Evolutionary conservation across 495 filamentous ascomycete genomes (phyloP), one percentile per base, ranked within the genome.

Genomic region (Aspergillus panamensis): DNA sequence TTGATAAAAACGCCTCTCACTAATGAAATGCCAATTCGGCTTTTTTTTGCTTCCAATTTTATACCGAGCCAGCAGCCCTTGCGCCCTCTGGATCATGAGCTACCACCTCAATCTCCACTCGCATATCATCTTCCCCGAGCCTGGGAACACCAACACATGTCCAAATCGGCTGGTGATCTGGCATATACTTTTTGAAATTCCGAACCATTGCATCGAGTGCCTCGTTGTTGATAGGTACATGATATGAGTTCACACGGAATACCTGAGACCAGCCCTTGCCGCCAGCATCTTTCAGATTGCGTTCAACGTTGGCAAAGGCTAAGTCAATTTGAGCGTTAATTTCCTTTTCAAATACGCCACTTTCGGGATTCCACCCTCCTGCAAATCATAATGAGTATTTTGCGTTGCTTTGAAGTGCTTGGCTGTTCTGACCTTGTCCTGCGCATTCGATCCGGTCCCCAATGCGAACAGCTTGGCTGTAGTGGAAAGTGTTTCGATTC

Each of bases 361-460:
- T 79, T 19, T 59, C 33, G 37, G 66, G 76, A 43, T 82, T 59
- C 78, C 80, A 83, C 25, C 82, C 80, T 19, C 82, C 80, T 84
- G n/a, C n/a, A n/a, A n/a, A n/a, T n/a, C n/a, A n/a, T n/a, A n/a
- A n/a, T n/a, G n/a, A n/a, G n/a, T n/a, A n/a, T n/a, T n/a, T n/a
- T n/a, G n/a, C n/a, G n/a, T n/a, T n/a, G n/a, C n/a, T n/a, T n/a
- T n/a, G n/a, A n/a, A n/a, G n/a, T n/a, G n/a, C n/a, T n/a, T n/a
- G n/a, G n/a, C n/a, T n/a, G n/a, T n/a, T n/a, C n/a, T n/a, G n/a
- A 79, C 79, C 80, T 77, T 85, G 82, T 13, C 82, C 82, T 3
- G 81, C 59, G 44, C 71, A 73, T 63, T 81, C 75, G 37, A 85
- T 83, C 0, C 69, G 66, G 55, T 84, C 72, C 14, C 75, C 81